These are phyloP conservation scores for Venturia pyrina DNA, from an alignment of 2,329 filamentous ascomycete genomes.

Conservation along the genomic window DNA sequence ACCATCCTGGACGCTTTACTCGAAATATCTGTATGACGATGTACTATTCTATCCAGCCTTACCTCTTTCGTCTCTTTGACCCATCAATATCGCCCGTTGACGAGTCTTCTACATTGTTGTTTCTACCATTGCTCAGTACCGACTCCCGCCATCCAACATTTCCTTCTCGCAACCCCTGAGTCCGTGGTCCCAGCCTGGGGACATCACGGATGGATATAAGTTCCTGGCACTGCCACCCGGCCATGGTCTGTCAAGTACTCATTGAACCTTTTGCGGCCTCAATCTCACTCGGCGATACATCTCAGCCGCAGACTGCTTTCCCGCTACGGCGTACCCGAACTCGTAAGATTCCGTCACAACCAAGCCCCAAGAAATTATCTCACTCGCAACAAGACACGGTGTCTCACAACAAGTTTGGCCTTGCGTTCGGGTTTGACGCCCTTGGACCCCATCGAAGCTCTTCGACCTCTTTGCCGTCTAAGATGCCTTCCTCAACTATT, in stretches of 20 bases:
- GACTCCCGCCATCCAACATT: background rate
- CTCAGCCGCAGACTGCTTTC: conserved; percentile 3
- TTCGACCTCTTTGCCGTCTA: background rate
- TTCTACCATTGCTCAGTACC: background rate
- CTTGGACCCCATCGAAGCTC: background rate
- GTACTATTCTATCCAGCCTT: background rate
- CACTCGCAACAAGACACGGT: background rate
- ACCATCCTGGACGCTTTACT: background rate
- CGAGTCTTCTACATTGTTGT: background rate
- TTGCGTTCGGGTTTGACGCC: background rate
- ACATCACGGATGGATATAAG: background rate
- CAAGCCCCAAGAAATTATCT: background rate
- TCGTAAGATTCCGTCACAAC: background rate
- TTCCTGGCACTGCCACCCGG: background rate
- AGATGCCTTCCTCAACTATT: background rate
- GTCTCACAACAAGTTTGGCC: background rate
- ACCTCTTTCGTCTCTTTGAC: background rate
- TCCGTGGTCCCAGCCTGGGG: background rate
- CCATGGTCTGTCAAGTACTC: background rate
- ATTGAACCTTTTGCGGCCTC: background rate
- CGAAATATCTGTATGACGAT: conserved; percentile 1
- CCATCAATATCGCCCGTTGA: background rate
- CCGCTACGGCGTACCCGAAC: conserved; percentile 1
- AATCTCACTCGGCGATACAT: background rate
- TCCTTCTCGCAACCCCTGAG: conserved; percentile 4